A percentile compares a stretch with the other conserved stretches of the same genome.
Conservation (phyloP, 2,329 filamentous ascomycete species). For the Xylaria sp. region DNA sequence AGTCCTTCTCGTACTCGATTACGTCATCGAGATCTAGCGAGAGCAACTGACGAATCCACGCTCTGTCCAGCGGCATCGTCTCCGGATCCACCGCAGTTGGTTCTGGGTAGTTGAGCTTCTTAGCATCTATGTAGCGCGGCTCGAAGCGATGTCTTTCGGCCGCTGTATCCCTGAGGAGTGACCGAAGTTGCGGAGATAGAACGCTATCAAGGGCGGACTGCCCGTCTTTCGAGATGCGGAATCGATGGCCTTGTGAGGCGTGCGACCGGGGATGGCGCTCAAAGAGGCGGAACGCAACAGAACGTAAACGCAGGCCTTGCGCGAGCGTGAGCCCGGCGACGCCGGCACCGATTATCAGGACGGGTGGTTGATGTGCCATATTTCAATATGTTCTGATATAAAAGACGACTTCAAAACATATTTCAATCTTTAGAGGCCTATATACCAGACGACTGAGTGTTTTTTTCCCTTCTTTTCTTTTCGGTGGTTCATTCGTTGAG, state of each 20-base stretch:
- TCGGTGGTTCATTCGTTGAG: neutral
- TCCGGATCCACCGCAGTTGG: conserved; percentile 34
- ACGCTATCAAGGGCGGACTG: conserved; percentile 42
- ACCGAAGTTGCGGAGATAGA: conserved; percentile 41
- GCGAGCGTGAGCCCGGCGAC: conserved; percentile 55
- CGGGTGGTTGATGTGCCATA: conserved; percentile 39
- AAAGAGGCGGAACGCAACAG: conserved; percentile 46
- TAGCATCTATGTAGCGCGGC: conserved; percentile 46
- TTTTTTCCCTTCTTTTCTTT: neutral
- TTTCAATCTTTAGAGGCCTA: neutral
- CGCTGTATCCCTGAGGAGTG: conserved; percentile 40
- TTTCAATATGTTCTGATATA: neutral
- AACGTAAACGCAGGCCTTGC: conserved; percentile 46
- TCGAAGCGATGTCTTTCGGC: conserved; percentile 36
- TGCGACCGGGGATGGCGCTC: conserved; percentile 42
- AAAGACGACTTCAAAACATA: neutral
- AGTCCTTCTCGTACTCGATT: conserved; percentile 48
- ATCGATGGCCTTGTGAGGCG: conserved; percentile 46
- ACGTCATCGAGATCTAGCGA: conserved; percentile 42
- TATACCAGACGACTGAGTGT: neutral
- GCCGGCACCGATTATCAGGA: conserved; percentile 56
- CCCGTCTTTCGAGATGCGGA: conserved; percentile 45
- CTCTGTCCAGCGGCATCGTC: conserved; percentile 45
- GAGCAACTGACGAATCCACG: conserved; percentile 47
- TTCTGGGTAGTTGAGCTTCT: conserved; percentile 39